Conservation (phyloP, 164 flowering plant genomes). For the Chloranthus sessilifolius region DNA sequence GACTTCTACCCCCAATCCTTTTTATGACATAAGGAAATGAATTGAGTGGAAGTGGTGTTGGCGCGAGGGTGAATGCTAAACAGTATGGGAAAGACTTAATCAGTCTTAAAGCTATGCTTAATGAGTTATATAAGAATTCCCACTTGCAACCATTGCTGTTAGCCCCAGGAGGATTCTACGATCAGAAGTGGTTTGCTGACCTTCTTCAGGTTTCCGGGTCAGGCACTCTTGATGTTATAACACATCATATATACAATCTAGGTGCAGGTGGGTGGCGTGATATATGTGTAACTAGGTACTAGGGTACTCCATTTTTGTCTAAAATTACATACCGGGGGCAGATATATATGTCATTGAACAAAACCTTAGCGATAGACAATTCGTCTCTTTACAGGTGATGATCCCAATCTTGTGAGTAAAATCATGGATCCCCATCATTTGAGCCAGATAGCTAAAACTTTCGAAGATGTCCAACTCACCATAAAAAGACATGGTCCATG, state of each 20-base stretch:
- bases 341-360: too few species aligned
- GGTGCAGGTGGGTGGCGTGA: conserved; percentile 50
- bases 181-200: conserved; percentile 54
- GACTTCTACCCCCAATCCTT: background rate
- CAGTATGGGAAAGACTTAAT: conserved; percentile 75
- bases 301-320: background rate
- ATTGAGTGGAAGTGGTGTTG: conserved; percentile 77
- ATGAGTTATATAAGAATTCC: conserved; percentile 40
- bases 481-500: conserved; percentile 52
- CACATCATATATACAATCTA: conserved; percentile 84
- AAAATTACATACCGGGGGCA: too few species aligned
- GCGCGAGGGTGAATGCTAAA: conserved; percentile 63
- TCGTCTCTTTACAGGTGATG: conserved; percentile 50
- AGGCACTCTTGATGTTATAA: conserved; percentile 41
- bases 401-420: conserved; percentile 49
- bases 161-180: conserved; percentile 93
- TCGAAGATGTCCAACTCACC: conserved; percentile 29
- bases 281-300: background rate
- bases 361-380: too few species aligned
- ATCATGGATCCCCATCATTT: conserved; percentile 53
- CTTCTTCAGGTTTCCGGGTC: conserved; percentile 76
- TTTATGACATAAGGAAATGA: conserved; percentile 60
- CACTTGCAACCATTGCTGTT: conserved; percentile 48
- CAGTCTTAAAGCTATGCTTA: conserved; percentile 43
- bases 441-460: conserved; percentile 31